Conservation (phyloP, 225 moss, liverwort and hornwort genomes). For the Takakia lepidozioides region DNA sequence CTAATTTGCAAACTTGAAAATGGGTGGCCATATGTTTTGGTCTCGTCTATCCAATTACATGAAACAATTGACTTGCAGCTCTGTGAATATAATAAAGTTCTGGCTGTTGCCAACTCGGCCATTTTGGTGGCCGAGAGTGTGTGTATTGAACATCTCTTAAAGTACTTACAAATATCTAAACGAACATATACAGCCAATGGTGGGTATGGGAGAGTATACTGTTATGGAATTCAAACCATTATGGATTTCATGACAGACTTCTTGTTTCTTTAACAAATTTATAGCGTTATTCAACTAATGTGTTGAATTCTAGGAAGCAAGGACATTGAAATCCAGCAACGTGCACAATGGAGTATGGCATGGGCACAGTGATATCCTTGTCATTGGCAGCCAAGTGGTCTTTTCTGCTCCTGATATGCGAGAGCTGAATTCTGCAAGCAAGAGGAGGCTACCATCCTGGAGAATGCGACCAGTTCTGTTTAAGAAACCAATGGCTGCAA, state of each 20-base stretch:
- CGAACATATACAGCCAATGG: no score
- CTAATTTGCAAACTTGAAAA: background rate
- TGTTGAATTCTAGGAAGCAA: conserved; percentile 51
- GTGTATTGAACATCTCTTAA: no score
- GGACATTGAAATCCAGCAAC: conserved; percentile 48
- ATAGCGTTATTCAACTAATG: no score
- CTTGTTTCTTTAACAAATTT: background rate
- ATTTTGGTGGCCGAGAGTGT: no score
- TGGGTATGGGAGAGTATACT: no score
- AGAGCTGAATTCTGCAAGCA: conserved; percentile 22
- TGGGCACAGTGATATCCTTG: conserved; percentile 46
- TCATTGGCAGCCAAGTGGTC: conserved; percentile 55
- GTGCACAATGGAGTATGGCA: conserved; percentile 67
- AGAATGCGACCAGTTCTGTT: conserved; percentile 21
- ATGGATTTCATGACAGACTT: no score
- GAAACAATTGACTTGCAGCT: background rate
- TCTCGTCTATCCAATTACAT: background rate
- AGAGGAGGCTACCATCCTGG: conserved; percentile 43
- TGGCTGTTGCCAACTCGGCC: background rate
- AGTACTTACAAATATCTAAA: background rate
- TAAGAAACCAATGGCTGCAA: conserved; percentile 16
- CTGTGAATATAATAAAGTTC: background rate
- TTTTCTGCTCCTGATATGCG: conserved; percentile 25
- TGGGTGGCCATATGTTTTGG: background rate
- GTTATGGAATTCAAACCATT: no score